Evolutionary conservation across 208 protist species (phyloP).

Genomic region (Leishmania gerbilli): DNA sequence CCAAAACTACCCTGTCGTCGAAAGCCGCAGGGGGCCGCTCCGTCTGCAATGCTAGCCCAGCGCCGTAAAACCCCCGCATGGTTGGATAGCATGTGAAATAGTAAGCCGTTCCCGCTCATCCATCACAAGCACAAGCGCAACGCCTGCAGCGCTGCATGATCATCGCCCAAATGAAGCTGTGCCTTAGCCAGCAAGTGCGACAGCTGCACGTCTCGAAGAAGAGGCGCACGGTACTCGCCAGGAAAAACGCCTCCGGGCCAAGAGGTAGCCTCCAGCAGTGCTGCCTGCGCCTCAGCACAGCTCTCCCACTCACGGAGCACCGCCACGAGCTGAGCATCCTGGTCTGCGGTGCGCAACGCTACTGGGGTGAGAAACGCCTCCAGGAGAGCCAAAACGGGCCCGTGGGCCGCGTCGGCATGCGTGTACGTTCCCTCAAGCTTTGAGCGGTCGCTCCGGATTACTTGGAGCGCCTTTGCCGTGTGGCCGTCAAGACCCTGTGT

Average conservation of each 20-base stretch:
- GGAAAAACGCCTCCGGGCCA: conserved; percentile 14
- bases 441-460: conserved; percentile 25
- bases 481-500: conserved; percentile 1
- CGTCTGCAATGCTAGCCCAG: neutral
- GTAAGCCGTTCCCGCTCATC: neutral
- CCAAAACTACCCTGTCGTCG: neutral
- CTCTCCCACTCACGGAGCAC: conserved; percentile 5
- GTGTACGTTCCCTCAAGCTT: conserved; percentile 15
- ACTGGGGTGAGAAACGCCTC: conserved; percentile 45
- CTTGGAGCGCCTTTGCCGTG: conserved; percentile 19
- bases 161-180: conserved; percentile 15
- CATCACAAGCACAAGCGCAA: conserved; percentile 17
- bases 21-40: neutral
- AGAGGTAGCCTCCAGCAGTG: neutral
- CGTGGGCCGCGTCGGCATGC: conserved; percentile 34
- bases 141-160: conserved; percentile 4
- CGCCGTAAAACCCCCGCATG: neutral
- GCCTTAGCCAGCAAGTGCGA: conserved; percentile 13
- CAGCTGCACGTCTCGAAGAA: conserved; percentile 14
- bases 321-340: conserved; percentile 15
- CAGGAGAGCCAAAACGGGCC: conserved; percentile 37
- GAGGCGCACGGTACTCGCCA: conserved; percentile 20
- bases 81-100: neutral
- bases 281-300: conserved; percentile 3
- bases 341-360: conserved; percentile 8